A percentile compares a stretch with the other conserved stretches of the same genome.
These are phyloP conservation scores for Fusarium sp. DNA, from an alignment of 2,329 filamentous ascomycete genomes.

Conservation along the genomic window DNA sequence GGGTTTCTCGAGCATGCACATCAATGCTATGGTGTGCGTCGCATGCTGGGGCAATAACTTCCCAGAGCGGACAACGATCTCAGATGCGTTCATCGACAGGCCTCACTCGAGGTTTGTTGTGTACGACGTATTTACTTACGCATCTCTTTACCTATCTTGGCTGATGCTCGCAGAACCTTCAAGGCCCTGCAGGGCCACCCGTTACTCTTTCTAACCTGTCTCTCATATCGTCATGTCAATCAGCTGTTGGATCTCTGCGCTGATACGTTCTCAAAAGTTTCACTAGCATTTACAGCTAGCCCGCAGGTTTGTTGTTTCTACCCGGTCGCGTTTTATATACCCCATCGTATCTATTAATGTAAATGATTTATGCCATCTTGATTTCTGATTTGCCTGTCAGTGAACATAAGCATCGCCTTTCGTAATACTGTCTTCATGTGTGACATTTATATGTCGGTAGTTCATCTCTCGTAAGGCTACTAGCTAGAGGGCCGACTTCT, in stretches of 20 bases:
- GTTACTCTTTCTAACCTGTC: background rate
- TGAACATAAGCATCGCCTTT: background rate
- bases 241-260: background rate
- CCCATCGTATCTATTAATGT: background rate
- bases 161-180: slow-evolving; percentile 24
- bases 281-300: background rate
- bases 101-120: background rate
- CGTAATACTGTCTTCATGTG: background rate
- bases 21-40: slow-evolving; percentile 40
- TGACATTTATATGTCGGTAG: background rate
- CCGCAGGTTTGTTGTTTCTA: background rate
- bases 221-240: background rate
- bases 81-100: background rate
- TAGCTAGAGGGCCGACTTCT: background rate
- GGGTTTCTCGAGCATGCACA: slow-evolving; percentile 38
- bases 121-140: background rate
- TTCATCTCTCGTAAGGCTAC: background rate
- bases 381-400: background rate
- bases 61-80: background rate
- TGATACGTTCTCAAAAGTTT: background rate
- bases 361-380: background rate
- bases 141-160: background rate
- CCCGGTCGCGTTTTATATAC: slow-evolving; percentile 17
- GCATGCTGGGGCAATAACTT: slow-evolving; percentile 21
- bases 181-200: background rate